Conservation (phyloP, 2,329 filamentous ascomycete genomes). For the Penicillium sp. region DNA sequence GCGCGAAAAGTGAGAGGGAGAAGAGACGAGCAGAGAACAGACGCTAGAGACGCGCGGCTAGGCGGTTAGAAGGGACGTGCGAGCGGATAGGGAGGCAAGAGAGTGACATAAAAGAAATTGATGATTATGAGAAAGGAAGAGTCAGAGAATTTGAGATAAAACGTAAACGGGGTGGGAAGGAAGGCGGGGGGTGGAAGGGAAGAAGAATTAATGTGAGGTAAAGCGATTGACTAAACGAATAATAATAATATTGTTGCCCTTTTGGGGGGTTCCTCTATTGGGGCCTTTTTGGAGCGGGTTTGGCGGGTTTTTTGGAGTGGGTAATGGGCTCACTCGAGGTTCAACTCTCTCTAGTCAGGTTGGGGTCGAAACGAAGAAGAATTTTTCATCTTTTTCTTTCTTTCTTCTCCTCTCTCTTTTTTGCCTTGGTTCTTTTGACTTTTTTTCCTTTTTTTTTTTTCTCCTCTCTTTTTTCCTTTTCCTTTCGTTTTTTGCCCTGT, state of each 20-base stretch:
- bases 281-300: constrained; percentile 18
- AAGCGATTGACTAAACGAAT: constrained; percentile 51
- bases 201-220: constrained; percentile 44
- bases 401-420: constrained; percentile 20
- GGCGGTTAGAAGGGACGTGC: constrained; percentile 49
- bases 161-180: constrained; percentile 22
- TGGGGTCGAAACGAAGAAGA: not conserved
- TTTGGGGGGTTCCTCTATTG: constrained; percentile 11
- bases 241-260: constrained; percentile 31
- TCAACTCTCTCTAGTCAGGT: no score
- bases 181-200: constrained; percentile 32
- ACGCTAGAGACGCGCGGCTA: constrained; percentile 49
- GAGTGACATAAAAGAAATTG: constrained; percentile 51
- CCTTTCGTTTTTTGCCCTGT: constrained; percentile 15
- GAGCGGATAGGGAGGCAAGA: constrained; percentile 35
- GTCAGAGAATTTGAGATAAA: constrained; percentile 41
- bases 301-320: constrained; percentile 24
- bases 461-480: constrained; percentile 7
- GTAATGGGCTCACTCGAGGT: no score
- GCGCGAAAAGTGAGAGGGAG: constrained; percentile 9
- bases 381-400: not conserved
- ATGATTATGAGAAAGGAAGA: constrained; percentile 38
- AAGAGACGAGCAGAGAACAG: constrained; percentile 25
- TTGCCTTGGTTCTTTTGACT: constrained; percentile 15
- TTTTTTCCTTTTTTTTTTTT: constrained; percentile 22